Evolutionary conservation across 495 filamentous ascomycete genomes (phyloP).

Genomic region (Aspergillus diversus): DNA sequence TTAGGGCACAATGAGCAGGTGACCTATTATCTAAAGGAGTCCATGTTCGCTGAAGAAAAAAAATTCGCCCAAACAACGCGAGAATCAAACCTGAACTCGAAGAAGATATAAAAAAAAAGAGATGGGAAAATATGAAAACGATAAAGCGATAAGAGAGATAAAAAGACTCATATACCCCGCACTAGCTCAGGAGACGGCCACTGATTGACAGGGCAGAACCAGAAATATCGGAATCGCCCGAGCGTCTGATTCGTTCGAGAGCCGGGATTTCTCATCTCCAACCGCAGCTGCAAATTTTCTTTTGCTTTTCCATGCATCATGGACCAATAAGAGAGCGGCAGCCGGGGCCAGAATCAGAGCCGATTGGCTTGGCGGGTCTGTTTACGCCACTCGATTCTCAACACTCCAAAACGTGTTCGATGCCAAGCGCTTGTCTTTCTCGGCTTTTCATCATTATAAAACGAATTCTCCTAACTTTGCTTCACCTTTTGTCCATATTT

Average conservation of each 20-base stretch:
- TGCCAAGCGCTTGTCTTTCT: background rate
- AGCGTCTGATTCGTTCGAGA: background rate
- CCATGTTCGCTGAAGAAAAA: background rate
- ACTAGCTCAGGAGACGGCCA: background rate
- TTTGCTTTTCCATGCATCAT: background rate
- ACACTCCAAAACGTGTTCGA: background rate
- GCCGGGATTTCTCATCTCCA: background rate
- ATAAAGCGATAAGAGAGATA: background rate
- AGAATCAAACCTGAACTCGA: background rate
- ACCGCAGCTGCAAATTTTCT: background rate
- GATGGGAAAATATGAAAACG: background rate
- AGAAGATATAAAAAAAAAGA: background rate
- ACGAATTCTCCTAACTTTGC: too few species aligned
- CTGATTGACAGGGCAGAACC: background rate
- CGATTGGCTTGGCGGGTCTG: background rate
- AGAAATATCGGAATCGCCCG: background rate
- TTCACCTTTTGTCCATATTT: too few species aligned
- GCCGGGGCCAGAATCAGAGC: background rate
- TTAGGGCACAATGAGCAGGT: background rate
- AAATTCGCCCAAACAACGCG: background rate
- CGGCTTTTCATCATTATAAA: too few species aligned
- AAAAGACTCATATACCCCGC: background rate
- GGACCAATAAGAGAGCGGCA: background rate
- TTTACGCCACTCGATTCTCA: background rate
- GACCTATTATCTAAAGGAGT: background rate